phyloP scores from a whole-genome alignment of 495 filamentous ascomycete species.

The Aspergillus taichungensis region DNA sequence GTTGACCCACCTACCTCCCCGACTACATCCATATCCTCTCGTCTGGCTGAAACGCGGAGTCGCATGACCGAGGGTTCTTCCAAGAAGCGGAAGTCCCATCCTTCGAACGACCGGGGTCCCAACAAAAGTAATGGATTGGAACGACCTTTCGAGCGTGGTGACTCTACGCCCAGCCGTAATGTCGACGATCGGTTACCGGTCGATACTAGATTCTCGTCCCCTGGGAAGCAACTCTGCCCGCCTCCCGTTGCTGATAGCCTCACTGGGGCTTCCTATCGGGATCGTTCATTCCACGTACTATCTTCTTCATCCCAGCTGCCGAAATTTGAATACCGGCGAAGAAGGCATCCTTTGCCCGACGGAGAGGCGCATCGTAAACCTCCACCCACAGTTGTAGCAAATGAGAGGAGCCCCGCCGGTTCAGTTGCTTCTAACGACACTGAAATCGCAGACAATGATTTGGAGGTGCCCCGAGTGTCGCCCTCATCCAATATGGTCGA shows the following conservation, averaged over 20 bases:
- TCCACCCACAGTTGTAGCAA: background rate
- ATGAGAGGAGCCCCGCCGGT: background rate
- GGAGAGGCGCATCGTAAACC: background rate
- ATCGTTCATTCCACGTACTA: conserved; percentile 24
- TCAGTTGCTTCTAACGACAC: background rate
- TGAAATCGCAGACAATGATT: background rate
- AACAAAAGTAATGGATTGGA: background rate
- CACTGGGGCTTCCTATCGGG: conserved; percentile 1
- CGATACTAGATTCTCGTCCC: background rate
- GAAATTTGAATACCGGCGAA: conserved; percentile 40
- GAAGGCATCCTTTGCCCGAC: conserved; percentile 5
- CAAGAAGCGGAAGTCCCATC: background rate
- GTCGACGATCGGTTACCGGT: too few relatives aligned
- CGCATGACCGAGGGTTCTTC: conserved; percentile 1
- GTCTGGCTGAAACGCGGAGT: conserved; percentile 10
- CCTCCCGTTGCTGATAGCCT: background rate
- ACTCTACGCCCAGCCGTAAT: too few relatives aligned
- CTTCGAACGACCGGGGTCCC: background rate
- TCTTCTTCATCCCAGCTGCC: conserved; percentile 37
- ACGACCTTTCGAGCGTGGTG: too few relatives aligned
- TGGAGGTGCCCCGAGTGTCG: background rate
- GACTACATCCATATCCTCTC: conserved; percentile 17
- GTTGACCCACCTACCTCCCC: conserved; percentile 38
- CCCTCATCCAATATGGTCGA: background rate
- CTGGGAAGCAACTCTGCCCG: background rate